Conservation (phyloP, 345 rosid species). For the Durio zibethinus region DNA sequence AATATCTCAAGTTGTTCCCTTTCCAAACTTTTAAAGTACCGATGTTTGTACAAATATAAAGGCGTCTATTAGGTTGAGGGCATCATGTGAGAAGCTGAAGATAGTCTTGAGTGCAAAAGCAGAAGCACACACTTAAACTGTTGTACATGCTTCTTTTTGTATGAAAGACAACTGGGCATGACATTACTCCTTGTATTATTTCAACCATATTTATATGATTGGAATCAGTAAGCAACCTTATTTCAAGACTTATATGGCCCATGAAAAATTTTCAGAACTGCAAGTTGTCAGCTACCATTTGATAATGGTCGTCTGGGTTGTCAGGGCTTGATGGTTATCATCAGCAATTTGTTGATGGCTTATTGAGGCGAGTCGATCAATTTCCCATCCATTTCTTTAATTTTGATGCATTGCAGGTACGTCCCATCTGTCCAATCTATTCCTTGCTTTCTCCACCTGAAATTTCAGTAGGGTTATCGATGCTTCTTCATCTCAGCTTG, state of each 20-base stretch:
- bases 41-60: conserved; percentile 51
- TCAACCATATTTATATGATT: too few species aligned
- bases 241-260: not conserved
- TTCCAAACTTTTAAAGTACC: conserved; percentile 39
- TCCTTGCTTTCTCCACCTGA: conserved; percentile 59
- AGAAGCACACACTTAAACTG: conserved; percentile 36
- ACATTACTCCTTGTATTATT: too few species aligned
- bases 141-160: not conserved
- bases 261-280: not conserved
- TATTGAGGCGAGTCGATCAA: not conserved
- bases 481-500: too few species aligned
- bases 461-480: conserved; percentile 4
- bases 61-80: conserved; percentile 55
- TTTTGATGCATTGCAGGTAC: too few species aligned
- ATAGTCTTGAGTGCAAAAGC: conserved; percentile 72
- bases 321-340: too few species aligned
- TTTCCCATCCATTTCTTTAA: not conserved
- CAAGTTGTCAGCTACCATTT: not conserved
- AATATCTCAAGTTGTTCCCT: conserved; percentile 52
- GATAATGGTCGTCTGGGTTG: too few species aligned
- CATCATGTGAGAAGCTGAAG: conserved; percentile 65
- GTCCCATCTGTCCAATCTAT: conserved; percentile 65
- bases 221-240: not conserved
- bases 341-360: too few species aligned
- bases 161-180: too few species aligned